These are phyloP conservation scores for Macrolepiota albuminosa DNA, from an alignment of 768 basidiomycete genomes.

Conservation along the genomic window DNA sequence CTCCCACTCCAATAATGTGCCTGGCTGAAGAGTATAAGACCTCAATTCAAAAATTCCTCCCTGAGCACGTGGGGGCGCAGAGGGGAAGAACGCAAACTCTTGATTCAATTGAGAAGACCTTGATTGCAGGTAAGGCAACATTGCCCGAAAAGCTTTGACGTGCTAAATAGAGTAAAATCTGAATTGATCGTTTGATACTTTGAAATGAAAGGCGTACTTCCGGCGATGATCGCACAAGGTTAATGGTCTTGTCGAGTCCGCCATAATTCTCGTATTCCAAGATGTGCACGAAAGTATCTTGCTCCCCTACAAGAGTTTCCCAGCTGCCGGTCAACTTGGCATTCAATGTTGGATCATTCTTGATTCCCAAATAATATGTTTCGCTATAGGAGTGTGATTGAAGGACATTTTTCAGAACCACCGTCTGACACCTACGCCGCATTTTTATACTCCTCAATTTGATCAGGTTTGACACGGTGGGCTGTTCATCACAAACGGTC, in stretches of 20 bases:
- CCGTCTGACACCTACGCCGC: slow-evolving; percentile 65
- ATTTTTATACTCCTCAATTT: slow-evolving; percentile 77
- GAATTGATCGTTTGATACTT: neutral
- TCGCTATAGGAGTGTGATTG: slow-evolving; percentile 42
- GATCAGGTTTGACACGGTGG: slow-evolving; percentile 82
- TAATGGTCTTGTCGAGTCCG: slow-evolving; percentile 76
- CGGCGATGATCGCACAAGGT: slow-evolving; percentile 58
- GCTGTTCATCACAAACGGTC: slow-evolving; percentile 36
- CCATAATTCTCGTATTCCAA: slow-evolving; percentile 93
- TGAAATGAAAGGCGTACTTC: slow-evolving; percentile 35
- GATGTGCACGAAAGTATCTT: slow-evolving; percentile 78
- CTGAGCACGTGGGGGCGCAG: slow-evolving; percentile 77
- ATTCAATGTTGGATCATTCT: slow-evolving; percentile 63
- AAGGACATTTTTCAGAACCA: neutral
- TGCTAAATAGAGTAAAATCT: slow-evolving; percentile 38
- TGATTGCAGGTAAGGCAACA: slow-evolving; percentile 73
- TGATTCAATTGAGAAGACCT: slow-evolving; percentile 79
- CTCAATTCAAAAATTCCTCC: slow-evolving; percentile 95
- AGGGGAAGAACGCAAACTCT: slow-evolving; percentile 95
- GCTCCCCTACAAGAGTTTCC: slow-evolving; percentile 87
- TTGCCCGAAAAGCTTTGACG: slow-evolving; percentile 56
- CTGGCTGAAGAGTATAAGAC: slow-evolving; percentile 83
- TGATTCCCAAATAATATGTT: slow-evolving; percentile 78
- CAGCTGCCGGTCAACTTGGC: slow-evolving; percentile 92
- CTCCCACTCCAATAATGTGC: slow-evolving; percentile 94